These are phyloP conservation scores for Tarenaya hassleriana DNA, from an alignment of 345 rosid genomes.

Conservation along the genomic window DNA sequence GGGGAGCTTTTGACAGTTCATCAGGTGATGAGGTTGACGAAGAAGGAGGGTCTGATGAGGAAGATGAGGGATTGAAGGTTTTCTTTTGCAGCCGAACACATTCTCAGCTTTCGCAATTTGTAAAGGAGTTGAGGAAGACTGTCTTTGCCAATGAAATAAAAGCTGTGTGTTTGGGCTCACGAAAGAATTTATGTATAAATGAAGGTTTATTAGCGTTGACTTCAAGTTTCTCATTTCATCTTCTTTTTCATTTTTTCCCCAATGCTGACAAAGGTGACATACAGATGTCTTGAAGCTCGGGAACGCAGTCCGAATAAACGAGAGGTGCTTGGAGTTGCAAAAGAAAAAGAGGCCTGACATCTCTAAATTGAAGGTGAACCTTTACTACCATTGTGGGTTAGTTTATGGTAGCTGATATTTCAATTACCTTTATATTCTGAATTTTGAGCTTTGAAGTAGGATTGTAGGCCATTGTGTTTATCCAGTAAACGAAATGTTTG, in stretches of 20 bases:
- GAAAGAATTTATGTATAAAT: slow-evolving; percentile 82
- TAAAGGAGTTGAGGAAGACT: slow-evolving; percentile 78
- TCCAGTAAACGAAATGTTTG: neutral
- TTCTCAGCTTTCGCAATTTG: slow-evolving; percentile 87
- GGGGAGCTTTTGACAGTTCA: slow-evolving; percentile 31
- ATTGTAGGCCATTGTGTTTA: neutral
- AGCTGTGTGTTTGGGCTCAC: slow-evolving; percentile 70
- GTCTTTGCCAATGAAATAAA: slow-evolving; percentile 41
- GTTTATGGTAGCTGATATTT: neutral
- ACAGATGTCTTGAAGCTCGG: slow-evolving; percentile 71
- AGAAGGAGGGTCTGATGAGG: slow-evolving; percentile 28
- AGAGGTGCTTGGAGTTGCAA: slow-evolving; percentile 85
- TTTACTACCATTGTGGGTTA: neutral
- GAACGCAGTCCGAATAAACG: slow-evolving; percentile 55
- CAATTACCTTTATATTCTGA: neutral
- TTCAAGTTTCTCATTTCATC: neutral
- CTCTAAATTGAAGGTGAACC: slow-evolving; percentile 62
- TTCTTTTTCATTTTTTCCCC: neutral
- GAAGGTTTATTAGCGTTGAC: slow-evolving; percentile 41
- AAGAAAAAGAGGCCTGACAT: slow-evolving; percentile 46
- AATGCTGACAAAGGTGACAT: slow-evolving; percentile 16
- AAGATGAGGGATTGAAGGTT: slow-evolving; percentile 42
- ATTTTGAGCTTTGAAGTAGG: neutral
- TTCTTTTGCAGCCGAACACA: slow-evolving; percentile 91
- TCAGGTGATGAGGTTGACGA: slow-evolving; percentile 69